These are phyloP conservation scores for Fusarium vanettenii DNA, from an alignment of 2,329 filamentous ascomycete genomes.

Conservation along the genomic window DNA sequence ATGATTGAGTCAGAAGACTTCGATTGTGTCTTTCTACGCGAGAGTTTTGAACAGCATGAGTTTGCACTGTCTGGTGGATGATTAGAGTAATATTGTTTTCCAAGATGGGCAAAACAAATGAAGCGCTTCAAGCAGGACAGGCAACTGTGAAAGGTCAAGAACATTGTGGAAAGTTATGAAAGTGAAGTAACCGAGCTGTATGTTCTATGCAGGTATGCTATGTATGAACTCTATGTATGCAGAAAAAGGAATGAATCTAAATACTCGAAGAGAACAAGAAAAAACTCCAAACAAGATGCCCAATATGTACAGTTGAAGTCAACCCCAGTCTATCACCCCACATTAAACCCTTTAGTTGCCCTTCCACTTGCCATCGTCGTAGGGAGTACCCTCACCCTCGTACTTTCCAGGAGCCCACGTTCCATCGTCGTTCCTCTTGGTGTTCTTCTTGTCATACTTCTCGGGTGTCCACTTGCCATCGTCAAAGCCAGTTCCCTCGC, in stretches of 20 bases:
- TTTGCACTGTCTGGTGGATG: too few species aligned
- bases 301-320: neutral
- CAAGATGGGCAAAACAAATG: neutral
- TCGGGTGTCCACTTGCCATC: constrained; percentile 14
- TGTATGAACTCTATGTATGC: neutral
- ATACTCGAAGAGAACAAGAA: neutral
- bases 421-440: constrained; percentile 21
- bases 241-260: neutral
- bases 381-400: constrained; percentile 5
- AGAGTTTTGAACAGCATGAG: too few species aligned
- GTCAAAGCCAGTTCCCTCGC: neutral
- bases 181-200: neutral
- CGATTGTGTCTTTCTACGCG: too few species aligned
- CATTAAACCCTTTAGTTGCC: neutral
- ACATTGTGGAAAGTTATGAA: rapidly evolving
- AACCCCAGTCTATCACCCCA: neutral
- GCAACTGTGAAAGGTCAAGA: neutral
- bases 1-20: too few species aligned
- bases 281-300: neutral
- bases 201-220: neutral
- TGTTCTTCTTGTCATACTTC: neutral
- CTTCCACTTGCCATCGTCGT: constrained; percentile 12
- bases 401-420: constrained; percentile 10
- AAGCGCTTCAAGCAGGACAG: neutral
- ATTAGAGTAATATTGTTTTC: neutral